Base-by-base conservation (phyloP, 2,329 filamentous ascomycete genomes). In the Botrytis squamosa region DNA sequence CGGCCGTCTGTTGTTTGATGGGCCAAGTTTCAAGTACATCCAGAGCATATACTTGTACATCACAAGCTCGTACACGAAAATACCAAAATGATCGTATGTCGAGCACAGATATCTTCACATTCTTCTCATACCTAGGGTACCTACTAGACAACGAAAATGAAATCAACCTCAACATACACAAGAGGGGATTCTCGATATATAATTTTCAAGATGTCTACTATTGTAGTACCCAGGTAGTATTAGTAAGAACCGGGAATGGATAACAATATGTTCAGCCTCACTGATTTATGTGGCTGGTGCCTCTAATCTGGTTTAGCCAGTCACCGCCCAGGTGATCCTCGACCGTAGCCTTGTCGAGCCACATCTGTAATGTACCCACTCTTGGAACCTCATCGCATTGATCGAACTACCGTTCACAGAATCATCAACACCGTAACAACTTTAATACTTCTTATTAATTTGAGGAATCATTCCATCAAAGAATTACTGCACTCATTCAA, bases 371-470 rank as follows among this genome's bases (percentile, higher is more conserved):
- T 55, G 10, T 55, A 25, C 22, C 44, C 44, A 67, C 64, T 67
- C 44, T 52, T 36, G 64, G 64, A 67, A 67, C 64, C 64, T 67
- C 64, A 67, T 67, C 44, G 33, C 44, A n/a, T 38, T n/a, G 20
- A 38, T 25, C 40, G 18, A 22, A 29, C 36, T 68, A 57, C 65
- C n/a, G 29, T 55, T 42, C 29, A 29, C 25, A 42, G 57, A 29
- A 4, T 22, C 49, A 57, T 68, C 65, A 20, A 68, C 46, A 42
- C 52, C 46, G 38, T 25, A 68, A 68, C 46, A 29, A 55, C 36
- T 55, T 42, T 40, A 42, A 68, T 57, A 3, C 65, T 57, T 57
- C 20, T 29, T 42, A 55, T 67, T 68, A 33, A 68, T 33, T 33
- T 2, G 40, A 25, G 25, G 40, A 57, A 22, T 33, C 14, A 42